phyloP scores from a whole-genome alignment of 257 asterid genomes.

The Petunia axillaris region DNA sequence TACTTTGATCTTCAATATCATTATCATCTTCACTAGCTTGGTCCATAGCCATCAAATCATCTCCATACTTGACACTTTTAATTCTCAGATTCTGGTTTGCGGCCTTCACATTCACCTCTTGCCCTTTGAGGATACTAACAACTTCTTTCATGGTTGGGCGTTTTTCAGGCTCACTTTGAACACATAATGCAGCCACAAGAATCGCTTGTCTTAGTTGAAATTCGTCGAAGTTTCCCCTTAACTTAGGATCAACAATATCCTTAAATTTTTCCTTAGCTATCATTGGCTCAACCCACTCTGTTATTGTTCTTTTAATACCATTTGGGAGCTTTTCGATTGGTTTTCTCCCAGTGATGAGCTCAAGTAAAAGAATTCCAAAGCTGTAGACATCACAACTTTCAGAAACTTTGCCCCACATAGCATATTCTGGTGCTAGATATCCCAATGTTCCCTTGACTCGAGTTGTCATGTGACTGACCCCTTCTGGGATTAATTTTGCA shows the following conservation, averaged over 20 bases:
- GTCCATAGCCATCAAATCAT: slow-evolving; percentile 70
- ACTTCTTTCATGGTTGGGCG: slow-evolving; percentile 81
- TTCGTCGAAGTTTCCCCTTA: slow-evolving; percentile 63
- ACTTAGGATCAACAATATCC: slow-evolving; percentile 73
- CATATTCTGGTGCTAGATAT: slow-evolving; percentile 82
- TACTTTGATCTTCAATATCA: slow-evolving; percentile 9
- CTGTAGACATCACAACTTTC: slow-evolving; percentile 86
- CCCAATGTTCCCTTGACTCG: slow-evolving; percentile 86
- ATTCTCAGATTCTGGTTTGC: slow-evolving; percentile 39
- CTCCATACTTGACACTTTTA: slow-evolving; percentile 63
- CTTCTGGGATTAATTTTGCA: slow-evolving; percentile 87
- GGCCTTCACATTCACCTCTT: slow-evolving; percentile 33
- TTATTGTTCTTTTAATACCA: slow-evolving; percentile 74
- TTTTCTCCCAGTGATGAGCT: slow-evolving; percentile 67
- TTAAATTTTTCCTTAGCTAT: slow-evolving; percentile 49
- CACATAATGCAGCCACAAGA: slow-evolving; percentile 71
- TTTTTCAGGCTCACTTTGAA: slow-evolving; percentile 70
- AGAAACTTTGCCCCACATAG: slow-evolving; percentile 92
- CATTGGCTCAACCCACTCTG: slow-evolving; percentile 85
- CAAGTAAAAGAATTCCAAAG: slow-evolving; percentile 69
- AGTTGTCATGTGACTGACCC: slow-evolving; percentile 93
- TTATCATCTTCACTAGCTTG: slow-evolving; percentile 55
- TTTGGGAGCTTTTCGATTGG: slow-evolving; percentile 84
- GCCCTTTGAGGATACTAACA: slow-evolving; percentile 52
- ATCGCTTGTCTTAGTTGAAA: slow-evolving; percentile 48